A percentile compares a stretch with the other conserved stretches of the same genome.
phyloP scores from a whole-genome alignment of 345 rosid species.

The Limnanthes douglasii region DNA sequence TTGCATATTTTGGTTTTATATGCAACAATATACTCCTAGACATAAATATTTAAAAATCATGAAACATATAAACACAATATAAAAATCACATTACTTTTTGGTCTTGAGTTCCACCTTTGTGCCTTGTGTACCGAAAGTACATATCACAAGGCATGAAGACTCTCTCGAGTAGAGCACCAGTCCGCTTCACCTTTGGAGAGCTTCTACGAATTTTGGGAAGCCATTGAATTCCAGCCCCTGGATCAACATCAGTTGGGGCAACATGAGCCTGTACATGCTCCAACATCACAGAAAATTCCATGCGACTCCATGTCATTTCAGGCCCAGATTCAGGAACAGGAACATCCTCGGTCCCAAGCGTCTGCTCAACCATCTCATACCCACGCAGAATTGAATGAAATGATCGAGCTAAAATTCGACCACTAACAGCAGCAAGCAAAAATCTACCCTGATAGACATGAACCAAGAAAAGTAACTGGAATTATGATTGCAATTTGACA shows the following conservation, averaged over 20 bases:
- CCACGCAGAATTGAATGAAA: conserved; percentile 84
- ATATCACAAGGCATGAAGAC: conserved; percentile 99
- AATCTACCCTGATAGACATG: conserved; percentile 72
- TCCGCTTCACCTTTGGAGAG: conserved; percentile 90
- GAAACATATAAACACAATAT: conserved; percentile 3
- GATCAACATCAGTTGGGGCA: conserved; percentile 99
- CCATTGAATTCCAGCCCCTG: conserved; percentile 98
- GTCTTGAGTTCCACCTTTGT: conserved; percentile 93
- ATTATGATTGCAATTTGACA: conserved; percentile 3
- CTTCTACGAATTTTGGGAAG: conserved; percentile 69
- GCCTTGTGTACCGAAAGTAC: conserved; percentile 89
- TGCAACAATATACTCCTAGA: background rate
- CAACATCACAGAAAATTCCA: conserved; percentile 91
- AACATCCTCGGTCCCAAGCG: conserved; percentile 38
- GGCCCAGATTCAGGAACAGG: conserved; percentile 57
- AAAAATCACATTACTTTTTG: conserved; percentile 49
- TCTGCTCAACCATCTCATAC: conserved; percentile 65
- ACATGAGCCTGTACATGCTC: conserved; percentile 99
- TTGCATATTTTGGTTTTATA: too few relatives aligned
- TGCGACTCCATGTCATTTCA: conserved; percentile 87
- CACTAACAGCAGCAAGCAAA: conserved; percentile 92
- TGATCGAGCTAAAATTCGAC: conserved; percentile 85
- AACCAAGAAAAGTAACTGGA: background rate
- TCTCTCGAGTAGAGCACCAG: conserved; percentile 95
- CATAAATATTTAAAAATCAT: background rate